Conservation (phyloP, 2,329 filamentous ascomycete genomes). For the Claviceps sp. region DNA sequence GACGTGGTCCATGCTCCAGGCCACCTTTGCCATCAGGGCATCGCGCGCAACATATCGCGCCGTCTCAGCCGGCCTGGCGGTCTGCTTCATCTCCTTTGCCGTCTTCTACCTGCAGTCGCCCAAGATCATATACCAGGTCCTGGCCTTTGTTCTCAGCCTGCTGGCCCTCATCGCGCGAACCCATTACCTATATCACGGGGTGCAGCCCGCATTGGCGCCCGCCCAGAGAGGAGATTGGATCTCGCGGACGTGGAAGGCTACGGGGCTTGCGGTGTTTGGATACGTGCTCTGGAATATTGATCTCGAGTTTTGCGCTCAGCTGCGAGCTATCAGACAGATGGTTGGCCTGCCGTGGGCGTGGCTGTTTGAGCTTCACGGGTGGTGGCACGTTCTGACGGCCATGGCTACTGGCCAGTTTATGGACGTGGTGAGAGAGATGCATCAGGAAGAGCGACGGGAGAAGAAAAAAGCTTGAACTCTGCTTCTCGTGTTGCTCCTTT, state of each 20-base stretch:
- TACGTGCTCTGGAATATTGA: conserved; percentile 46
- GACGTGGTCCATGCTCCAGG: conserved; percentile 37
- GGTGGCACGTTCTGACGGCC: conserved; percentile 51
- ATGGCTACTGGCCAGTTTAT: conserved; percentile 34
- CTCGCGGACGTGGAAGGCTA: conserved; percentile 15
- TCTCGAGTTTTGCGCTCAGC: conserved; percentile 33
- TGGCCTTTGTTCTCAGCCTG: conserved; percentile 23
- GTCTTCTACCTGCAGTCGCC: conserved; percentile 28
- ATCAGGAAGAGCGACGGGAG: conserved; percentile 8
- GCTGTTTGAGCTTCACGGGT: conserved; percentile 45
- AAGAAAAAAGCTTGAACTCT: not conserved
- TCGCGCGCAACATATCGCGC: conserved; percentile 18
- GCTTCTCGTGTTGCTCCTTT: not conserved
- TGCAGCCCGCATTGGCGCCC: conserved; percentile 15
- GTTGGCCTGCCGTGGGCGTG: conserved; percentile 43
- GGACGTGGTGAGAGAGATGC: conserved; percentile 16
- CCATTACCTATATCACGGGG: conserved; percentile 21
- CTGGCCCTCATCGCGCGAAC: conserved; percentile 19
- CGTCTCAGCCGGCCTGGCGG: conserved; percentile 25
- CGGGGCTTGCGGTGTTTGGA: conserved; percentile 25
- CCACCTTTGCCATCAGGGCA: conserved; percentile 31
- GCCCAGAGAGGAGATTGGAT: conserved; percentile 15
- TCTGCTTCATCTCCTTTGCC: conserved; percentile 27
- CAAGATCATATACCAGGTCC: conserved; percentile 30
- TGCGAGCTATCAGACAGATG: conserved; percentile 29